Evolutionary conservation across 2,329 filamentous ascomycete genomes (phyloP), one percentile per base, ranked within the genome.

Genomic region (Fusarium veterinarium): DNA sequence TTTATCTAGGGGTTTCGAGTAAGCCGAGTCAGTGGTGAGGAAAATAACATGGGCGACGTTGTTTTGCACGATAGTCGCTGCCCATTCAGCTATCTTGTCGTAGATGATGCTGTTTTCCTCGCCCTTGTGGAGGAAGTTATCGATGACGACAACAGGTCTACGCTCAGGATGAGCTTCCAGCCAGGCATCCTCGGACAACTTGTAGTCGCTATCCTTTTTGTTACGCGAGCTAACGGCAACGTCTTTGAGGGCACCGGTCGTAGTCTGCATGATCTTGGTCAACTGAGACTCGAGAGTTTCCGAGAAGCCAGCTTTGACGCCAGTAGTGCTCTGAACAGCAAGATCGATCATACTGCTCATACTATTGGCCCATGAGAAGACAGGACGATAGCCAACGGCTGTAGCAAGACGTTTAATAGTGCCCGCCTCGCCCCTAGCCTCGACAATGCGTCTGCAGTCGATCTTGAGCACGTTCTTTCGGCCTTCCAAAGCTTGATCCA

Each of bases 281-380:
- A 98, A 84, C 77, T 98, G 95, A 1, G 93, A 91, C 79, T 98
- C 95, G 33, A 98, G 85, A 0, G 95, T 98, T 80, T 98, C 95
- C 0, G 94, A 97, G 79, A 98, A 97, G 12, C 95, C 95, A 10
- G 95, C 93, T 83, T 98, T 98, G 64, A 97, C 93, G 17, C 95
- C 95, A 25, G 95, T 97, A 17, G 96, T 96, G 75, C 95, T 93
- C 80, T 98, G 95, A 3, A 96, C 94, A 28, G 95, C 96, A 41
- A 98, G 88, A 76, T 98, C 96, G 72, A 97, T 87, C 83, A 98
- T 90, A 80, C 95, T 97, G 82, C 93, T 97, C 73, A 98, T 90
- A 78, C 91, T 97, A 81, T 98, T 98, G 83, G 97, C 93, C 93
- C 95, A 98, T 0, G 94, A 97, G 80, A 99, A 99, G 1, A 99